Conservation (phyloP, 495 filamentous ascomycete species). For the Aspergillus indologenus region DNA sequence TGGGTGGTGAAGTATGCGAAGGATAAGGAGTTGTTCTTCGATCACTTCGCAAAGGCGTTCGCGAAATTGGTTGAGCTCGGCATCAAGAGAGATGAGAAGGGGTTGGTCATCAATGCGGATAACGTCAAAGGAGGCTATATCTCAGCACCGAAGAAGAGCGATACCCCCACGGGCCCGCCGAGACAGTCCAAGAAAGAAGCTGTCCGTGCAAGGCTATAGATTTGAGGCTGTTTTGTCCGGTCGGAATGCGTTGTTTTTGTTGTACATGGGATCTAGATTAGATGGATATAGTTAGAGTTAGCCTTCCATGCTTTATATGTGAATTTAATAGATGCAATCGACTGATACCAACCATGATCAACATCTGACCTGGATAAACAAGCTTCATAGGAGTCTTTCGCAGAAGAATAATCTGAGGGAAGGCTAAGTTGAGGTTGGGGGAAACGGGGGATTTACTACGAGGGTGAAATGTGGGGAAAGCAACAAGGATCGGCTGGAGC, state of each 20-base stretch:
- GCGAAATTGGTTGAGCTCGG: constrained; percentile 62
- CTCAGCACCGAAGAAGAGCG: constrained; percentile 59
- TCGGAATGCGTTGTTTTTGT: constrained; percentile 17
- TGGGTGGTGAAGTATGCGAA: constrained; percentile 59
- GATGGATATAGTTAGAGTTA: constrained; percentile 24
- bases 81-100: constrained; percentile 51
- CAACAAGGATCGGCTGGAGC: not conserved
- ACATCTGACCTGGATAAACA: not conserved
- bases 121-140: constrained; percentile 53
- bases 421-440: not conserved
- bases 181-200: constrained; percentile 5
- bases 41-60: constrained; percentile 57
- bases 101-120: constrained; percentile 49
- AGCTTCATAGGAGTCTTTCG: not conserved
- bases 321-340: not conserved
- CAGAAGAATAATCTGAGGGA: not conserved
- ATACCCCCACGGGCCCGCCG: constrained; percentile 38
- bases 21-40: constrained; percentile 61
- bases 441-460: constrained; percentile 1
- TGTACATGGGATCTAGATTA: constrained; percentile 24
- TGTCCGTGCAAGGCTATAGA: constrained; percentile 32
- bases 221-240: constrained; percentile 12
- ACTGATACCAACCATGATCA: not conserved
- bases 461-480: constrained; percentile 28
- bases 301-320: not conserved